Evolutionary conservation across 192 early-diverging fungal genomes (phyloP), one percentile per base, ranked within the genome.

Genomic region (Backusella liffmaniae): DNA sequence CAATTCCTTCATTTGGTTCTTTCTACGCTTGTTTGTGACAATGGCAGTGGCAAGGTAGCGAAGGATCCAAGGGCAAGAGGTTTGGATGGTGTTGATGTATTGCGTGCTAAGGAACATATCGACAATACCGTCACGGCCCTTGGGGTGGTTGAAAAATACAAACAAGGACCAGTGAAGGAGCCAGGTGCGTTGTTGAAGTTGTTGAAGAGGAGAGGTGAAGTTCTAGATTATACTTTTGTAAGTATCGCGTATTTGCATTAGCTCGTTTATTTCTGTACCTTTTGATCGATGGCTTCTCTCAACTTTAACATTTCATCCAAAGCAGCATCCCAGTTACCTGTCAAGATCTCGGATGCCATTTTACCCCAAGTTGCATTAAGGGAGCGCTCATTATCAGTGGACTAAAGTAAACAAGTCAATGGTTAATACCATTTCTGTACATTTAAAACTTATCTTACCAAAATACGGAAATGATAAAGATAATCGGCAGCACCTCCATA

Each of bases 21-120:
- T 91, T 76, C 94, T 87, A 66, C 94, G 92, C 81, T 92, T 93
- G 91, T 96, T 97, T 75, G 93, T 96, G 66, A 99, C 88, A 32
- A 97, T 90, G 70, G 95, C 95, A 6, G 96, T 93, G 18, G 93
- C 88, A 62, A 98, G 88, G 79, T 99, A 99, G 71, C 96, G 94
- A 72, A 99, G 91, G 35, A 98, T 93, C 96, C 96, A 97, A 46
- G 97, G 97, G 76, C 96, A 98, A 4, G 96, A 88, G 30, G 95
- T 97, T 85, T 99, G 97, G 81, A 99, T 97, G 13, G 97, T 95
- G 91, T 97, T 99, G 83, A 97, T 90, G 86, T 99, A 98, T 74
- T 89, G 88, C 65, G 95, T 92, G 76, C 90, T 86, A 82, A 98
- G 88, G 87, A 97, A 96, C 79, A 97, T 89, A 82, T 99, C 97